Base-by-base conservation (phyloP, 805 yeast species). In the Myxozyma geophila region DNA sequence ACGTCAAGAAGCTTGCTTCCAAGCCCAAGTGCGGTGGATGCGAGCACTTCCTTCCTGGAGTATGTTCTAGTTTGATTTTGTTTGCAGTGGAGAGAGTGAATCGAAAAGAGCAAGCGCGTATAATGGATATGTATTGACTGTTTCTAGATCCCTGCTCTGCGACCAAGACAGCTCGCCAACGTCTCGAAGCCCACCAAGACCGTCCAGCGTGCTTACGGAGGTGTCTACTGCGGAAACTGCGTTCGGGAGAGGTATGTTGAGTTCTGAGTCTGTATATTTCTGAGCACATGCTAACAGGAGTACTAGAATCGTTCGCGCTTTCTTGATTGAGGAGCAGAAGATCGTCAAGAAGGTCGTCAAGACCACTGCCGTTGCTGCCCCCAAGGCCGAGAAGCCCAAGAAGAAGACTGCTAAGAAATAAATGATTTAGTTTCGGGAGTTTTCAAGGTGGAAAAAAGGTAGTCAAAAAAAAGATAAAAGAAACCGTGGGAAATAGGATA, bases 171-270 rank as follows among this genome's bases (percentile, higher is more conserved):
- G 85, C 92, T 90, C 86, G 98, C 98, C 76, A 82, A 84, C 75
- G 86, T 93, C 75, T 91, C 98, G 74, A 92, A 89, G 86, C 91
- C 97, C 79, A 89, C 88, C 86, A 95, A 95, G 88, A 89, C 97
- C 75, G 99, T 95, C 75, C 92, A 93, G 80, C 95, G 99, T 88
- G 92, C 97, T 77, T 95, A 95, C 93, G 99, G 99, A 87, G 99
- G 99, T 90, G 79, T 89, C 89, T 86, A 91, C 95, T 86, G 97
- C 93, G 82, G 91, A 86, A 71, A 69, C 90, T 91, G 97, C 86
- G 98, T 93, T 81, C 93, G 93, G 89, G 97, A 93, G 85, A 59
- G 68, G 68, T 65, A 23, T 13, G 64, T 48, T 17, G 37, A 19
- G 2, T 13, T 1, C n/a, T 36, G 7, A 15, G 17, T 8, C 7